Evolutionary conservation across 768 basidiomycete species (phyloP), one percentile per base, ranked within the genome.

Genomic region (Erythrobasidium yunnanense): DNA sequence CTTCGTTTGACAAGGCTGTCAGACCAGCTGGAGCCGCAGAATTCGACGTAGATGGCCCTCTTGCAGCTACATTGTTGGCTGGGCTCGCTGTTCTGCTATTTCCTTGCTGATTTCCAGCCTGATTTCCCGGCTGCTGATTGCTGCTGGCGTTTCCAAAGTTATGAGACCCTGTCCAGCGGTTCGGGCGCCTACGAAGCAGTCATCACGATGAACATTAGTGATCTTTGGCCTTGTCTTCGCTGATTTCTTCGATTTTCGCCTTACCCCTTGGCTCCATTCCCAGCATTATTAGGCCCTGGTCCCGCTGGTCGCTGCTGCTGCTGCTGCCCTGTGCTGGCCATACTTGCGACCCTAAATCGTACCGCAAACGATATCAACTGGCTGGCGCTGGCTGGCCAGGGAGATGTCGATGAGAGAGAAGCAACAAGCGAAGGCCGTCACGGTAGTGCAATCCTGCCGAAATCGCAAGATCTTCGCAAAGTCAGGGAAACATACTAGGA

Each of bases 1-100:
- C 4, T n/a, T 63, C 60, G 60, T 58, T 27, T 22, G 56, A 25
- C 34, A 38, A 18, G 35, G 38, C 56, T 58, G 45, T 58, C 47
- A 45, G 30, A 63, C 45, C 46, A 45, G 60, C 20, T 18, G 46
- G 18, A 38, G 56, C 8, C 38, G 46, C 47, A 51, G 46, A 33
- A 58, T 38, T 11, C 22, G 35, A 6, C 4, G 55, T 34, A 34
- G 55, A 17, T 22, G 25, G 33, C 17, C 29, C 55, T 5, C 29
- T 20, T 32, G 29, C 29, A 6, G 55, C 55, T 29, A 8, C 55
- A 52, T 6, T 4, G 56, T 58, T 58, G 56, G 38, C 25, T 18
- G 42, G 42, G 56, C 38, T 58, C 38, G 50, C 7, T 13, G 50
- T 8, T 11, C 50, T 23, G 50, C 11, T 8, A 23, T 8, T 45